Percentiles rank a stretch among this genome's conserved stretches.
Conservation (phyloP, 176 grass and related monocot genomes). For the Bonia amplexicaulis region DNA sequence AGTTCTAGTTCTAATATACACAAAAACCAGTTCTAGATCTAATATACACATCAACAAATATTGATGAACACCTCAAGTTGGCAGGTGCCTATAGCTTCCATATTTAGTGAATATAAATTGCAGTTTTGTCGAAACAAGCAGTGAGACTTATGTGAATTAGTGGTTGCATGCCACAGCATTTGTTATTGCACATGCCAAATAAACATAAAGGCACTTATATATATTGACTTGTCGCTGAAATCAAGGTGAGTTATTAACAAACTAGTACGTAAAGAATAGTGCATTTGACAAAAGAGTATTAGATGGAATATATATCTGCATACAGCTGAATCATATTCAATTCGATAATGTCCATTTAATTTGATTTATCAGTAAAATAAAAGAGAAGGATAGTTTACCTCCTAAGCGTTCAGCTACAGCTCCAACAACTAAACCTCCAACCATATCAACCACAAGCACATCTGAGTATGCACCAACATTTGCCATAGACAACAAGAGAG, state of each 20-base stretch:
- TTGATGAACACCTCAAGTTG: background rate
- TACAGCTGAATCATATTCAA: background rate
- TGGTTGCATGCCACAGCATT: background rate
- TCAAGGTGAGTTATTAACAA: background rate
- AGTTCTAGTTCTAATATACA: background rate
- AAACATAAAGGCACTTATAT: background rate
- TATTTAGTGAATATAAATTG: background rate
- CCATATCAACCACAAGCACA: constrained; percentile 78
- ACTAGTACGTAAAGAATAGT: background rate
- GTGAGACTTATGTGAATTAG: background rate
- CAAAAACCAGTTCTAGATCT: background rate
- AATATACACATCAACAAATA: background rate
- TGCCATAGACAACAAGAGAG: constrained; percentile 80
- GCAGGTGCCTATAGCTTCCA: background rate
- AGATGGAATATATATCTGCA: background rate
- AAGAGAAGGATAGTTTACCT: constrained; percentile 44
- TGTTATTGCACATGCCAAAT: background rate
- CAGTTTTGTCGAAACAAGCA: background rate
- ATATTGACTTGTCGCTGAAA: background rate
- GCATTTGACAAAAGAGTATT: background rate
- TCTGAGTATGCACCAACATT: constrained; percentile 89
- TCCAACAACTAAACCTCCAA: constrained; percentile 81
- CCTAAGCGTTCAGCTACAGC: constrained; percentile 86
- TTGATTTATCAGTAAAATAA: constrained; percentile 8
- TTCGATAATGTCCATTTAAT: background rate